Evolutionary conservation across 208 protist genomes (phyloP).

Genomic region (Leptomonas seymouri): DNA sequence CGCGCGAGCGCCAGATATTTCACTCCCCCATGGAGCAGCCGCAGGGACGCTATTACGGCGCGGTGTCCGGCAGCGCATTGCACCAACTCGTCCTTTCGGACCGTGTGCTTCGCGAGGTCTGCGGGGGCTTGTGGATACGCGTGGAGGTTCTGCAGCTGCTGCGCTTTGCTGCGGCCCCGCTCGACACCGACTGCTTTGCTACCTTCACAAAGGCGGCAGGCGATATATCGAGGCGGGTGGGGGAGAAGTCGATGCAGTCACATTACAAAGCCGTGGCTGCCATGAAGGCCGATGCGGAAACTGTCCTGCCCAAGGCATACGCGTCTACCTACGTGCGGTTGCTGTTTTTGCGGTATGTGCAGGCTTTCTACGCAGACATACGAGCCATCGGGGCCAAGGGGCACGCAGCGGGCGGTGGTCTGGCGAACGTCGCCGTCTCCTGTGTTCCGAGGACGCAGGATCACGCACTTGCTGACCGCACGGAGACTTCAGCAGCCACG

Average conservation of each 20-base stretch:
- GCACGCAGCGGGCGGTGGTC: neutral
- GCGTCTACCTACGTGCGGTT: slow-evolving; percentile 65
- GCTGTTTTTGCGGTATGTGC: slow-evolving; percentile 64
- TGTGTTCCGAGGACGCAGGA: slow-evolving; percentile 4
- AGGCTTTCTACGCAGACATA: slow-evolving; percentile 49
- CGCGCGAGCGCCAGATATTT: slow-evolving; percentile 9
- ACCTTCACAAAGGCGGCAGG: slow-evolving; percentile 25
- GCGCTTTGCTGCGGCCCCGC: slow-evolving; percentile 32
- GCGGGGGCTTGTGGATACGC: slow-evolving; percentile 47
- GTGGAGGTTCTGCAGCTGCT: slow-evolving; percentile 48
- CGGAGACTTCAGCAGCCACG: neutral
- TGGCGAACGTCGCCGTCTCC: neutral
- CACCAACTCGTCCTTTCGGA: slow-evolving; percentile 19
- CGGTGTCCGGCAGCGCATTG: neutral
- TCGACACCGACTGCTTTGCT: slow-evolving; percentile 26
- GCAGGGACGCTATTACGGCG: slow-evolving; percentile 15
- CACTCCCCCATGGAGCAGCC: slow-evolving; percentile 15
- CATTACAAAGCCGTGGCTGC: slow-evolving; percentile 37
- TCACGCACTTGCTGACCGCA: neutral
- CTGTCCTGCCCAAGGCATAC: slow-evolving; percentile 38
- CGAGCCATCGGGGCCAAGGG: slow-evolving; percentile 10
- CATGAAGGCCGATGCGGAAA: slow-evolving; percentile 34
- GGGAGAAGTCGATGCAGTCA: slow-evolving; percentile 22
- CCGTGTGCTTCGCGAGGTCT: slow-evolving; percentile 33
- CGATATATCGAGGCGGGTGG: slow-evolving; percentile 11